Conservation (phyloP, 306 rosid species). For the Ormosia semicastrata region DNA sequence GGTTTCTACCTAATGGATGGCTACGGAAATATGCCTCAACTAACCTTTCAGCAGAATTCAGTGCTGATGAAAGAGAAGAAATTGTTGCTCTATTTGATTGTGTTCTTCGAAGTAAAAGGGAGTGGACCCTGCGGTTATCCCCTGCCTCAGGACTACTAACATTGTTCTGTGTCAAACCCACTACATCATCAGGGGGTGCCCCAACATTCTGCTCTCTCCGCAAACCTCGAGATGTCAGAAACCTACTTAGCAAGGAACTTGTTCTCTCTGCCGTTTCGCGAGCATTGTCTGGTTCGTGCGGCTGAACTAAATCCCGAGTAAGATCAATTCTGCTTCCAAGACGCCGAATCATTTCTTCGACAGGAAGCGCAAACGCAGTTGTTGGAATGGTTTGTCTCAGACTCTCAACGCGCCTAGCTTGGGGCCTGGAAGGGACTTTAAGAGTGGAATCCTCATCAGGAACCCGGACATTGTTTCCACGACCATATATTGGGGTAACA, state of each 20-base stretch:
- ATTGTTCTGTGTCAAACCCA: constrained; percentile 54
- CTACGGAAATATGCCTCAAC: constrained; percentile 64
- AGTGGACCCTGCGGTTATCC: constrained; percentile 53
- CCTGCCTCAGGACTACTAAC: constrained; percentile 43
- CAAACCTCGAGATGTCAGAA: constrained; percentile 71
- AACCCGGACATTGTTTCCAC: constrained; percentile 49
- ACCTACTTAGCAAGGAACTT: constrained; percentile 60
- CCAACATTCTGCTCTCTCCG: constrained; percentile 67
- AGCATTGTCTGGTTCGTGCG: constrained; percentile 49
- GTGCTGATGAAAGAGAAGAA: constrained; percentile 60
- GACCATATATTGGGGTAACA: constrained; percentile 92
- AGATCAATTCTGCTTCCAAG: constrained; percentile 81
- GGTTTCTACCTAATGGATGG: constrained; percentile 55
- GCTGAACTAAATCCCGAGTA: constrained; percentile 51
- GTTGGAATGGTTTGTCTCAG: constrained; percentile 82
- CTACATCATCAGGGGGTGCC: constrained; percentile 51
- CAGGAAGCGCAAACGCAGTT: constrained; percentile 55
- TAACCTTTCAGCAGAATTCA: constrained; percentile 65
- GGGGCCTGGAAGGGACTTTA: constrained; percentile 81
- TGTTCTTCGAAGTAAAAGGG: constrained; percentile 56
- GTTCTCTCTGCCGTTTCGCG: constrained; percentile 61
- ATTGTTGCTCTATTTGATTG: constrained; percentile 59
- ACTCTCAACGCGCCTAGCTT: constrained; percentile 87
- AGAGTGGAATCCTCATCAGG: constrained; percentile 68
- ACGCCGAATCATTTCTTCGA: constrained; percentile 90